phyloP scores from a whole-genome alignment of 2,329 filamentous ascomycete genomes.

The Pyricularia grisea region DNA sequence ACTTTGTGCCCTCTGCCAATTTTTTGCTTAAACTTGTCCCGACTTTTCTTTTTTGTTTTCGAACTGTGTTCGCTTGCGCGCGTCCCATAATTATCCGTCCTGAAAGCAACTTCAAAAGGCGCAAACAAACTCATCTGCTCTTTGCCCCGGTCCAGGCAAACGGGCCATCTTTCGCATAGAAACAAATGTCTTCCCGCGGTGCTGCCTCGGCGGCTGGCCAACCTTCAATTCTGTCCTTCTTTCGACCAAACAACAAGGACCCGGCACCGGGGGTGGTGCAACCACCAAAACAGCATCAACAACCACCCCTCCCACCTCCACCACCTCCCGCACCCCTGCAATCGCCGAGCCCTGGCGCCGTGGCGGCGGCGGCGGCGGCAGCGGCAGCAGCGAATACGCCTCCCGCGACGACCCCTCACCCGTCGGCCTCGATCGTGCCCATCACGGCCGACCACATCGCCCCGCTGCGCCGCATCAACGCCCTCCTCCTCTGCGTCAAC shows the following conservation, averaged over 20 bases:
- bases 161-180: background rate
- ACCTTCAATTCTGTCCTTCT: conserved; percentile 55
- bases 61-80: background rate
- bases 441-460: conserved; percentile 42
- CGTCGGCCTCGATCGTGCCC: conserved; percentile 41
- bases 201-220: conserved; percentile 10
- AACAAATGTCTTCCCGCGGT: background rate
- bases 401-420: conserved; percentile 18
- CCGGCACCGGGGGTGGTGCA: conserved; percentile 18
- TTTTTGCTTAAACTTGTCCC: background rate
- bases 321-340: conserved; percentile 8
- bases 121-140: no score
- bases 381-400: conserved; percentile 6
- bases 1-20: background rate
- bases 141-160: background rate
- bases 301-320: conserved; percentile 11
- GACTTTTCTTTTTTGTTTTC: background rate
- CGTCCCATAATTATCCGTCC: background rate
- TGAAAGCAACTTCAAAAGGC: background rate
- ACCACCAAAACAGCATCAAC: conserved; percentile 19
- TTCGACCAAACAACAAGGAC: conserved; percentile 27
- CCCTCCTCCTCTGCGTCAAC: conserved; percentile 52
- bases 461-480: conserved; percentile 54
- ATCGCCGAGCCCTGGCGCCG: conserved; percentile 11
- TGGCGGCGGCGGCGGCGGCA: conserved; percentile 9